Conservation (phyloP, 1,139 yeast species). For the Starmera stellimalicola region DNA sequence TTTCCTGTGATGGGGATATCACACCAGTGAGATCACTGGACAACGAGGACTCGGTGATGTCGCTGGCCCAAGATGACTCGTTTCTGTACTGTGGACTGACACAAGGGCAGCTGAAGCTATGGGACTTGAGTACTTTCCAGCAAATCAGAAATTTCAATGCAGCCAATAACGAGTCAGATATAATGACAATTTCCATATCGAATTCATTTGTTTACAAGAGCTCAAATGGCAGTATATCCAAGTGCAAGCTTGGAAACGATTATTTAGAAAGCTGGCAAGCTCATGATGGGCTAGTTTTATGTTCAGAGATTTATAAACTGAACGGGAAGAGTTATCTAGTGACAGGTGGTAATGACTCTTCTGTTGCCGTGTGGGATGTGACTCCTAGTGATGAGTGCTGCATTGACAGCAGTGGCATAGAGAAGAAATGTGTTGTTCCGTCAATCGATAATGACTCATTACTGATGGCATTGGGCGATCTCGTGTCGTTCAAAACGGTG, state of each 20-base stretch:
- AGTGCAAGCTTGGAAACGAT: constrained; percentile 36
- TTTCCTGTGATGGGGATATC: constrained; percentile 14
- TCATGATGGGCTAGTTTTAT: constrained; percentile 28
- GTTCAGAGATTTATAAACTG: constrained; percentile 23
- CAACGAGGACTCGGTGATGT: constrained; percentile 61
- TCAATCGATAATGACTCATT: constrained; percentile 46
- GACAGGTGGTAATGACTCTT: constrained; percentile 55
- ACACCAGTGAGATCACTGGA: constrained; percentile 26
- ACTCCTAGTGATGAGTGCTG: constrained; percentile 9
- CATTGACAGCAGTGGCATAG: constrained; percentile 12
- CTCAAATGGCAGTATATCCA: constrained; percentile 38
- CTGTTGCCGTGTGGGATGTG: constrained; percentile 51
- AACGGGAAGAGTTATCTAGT: constrained; percentile 26
- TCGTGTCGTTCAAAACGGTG: constrained; percentile 67
- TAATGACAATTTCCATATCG: constrained; percentile 42
- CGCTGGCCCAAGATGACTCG: constrained; percentile 53
- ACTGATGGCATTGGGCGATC: constrained; percentile 48
- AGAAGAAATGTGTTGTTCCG: constrained; percentile 9
- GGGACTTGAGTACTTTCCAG: constrained; percentile 80
- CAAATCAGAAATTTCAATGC: constrained; percentile 50
- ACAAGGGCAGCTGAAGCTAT: constrained; percentile 63
- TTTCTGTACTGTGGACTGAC: constrained; percentile 73
- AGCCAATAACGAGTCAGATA: constrained; percentile 32
- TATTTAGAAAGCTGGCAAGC: constrained; percentile 28
- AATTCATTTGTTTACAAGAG: constrained; percentile 28